These are phyloP conservation scores for Ophiocordyceps robertsii DNA, from an alignment of 2,329 filamentous ascomycete genomes.

Conservation along the genomic window DNA sequence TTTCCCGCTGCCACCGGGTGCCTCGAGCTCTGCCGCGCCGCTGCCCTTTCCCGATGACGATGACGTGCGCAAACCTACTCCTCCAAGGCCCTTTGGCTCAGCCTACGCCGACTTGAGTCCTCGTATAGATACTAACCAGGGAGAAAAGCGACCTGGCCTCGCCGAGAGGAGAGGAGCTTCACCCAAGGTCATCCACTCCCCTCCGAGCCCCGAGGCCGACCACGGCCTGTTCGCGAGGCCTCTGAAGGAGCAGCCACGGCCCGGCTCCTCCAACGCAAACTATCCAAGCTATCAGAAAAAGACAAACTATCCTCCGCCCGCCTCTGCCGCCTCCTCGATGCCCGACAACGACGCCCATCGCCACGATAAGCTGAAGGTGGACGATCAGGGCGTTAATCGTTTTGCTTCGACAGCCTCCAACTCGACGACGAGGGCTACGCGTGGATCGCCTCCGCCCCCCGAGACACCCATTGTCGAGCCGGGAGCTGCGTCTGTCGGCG, in stretches of 20 bases:
- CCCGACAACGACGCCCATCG: background rate
- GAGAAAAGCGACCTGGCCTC: slow-evolving; percentile 49
- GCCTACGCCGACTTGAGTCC: slow-evolving; percentile 36
- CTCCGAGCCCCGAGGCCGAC: slow-evolving; percentile 62
- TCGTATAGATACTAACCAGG: slow-evolving; percentile 40
- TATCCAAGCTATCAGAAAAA: slow-evolving; percentile 41
- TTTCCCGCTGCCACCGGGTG: slow-evolving; percentile 53
- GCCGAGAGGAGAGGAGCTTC: slow-evolving; percentile 73
- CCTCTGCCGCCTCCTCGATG: slow-evolving; percentile 8
- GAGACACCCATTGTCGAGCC: slow-evolving; percentile 78
- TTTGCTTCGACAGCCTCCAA: slow-evolving; percentile 78
- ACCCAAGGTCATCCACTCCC: slow-evolving; percentile 72
- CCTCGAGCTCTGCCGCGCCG: slow-evolving; percentile 53
- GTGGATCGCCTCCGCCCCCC: slow-evolving; percentile 87
- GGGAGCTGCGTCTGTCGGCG: slow-evolving; percentile 55
- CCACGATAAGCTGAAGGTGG: slow-evolving; percentile 14
- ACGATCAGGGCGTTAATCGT: slow-evolving; percentile 41
- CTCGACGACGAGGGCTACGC: slow-evolving; percentile 80
- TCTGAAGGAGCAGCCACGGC: slow-evolving; percentile 27
- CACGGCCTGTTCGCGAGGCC: slow-evolving; percentile 69
- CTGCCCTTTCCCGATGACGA: slow-evolving; percentile 65
- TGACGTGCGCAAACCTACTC: slow-evolving; percentile 32
- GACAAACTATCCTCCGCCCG: slow-evolving; percentile 48
- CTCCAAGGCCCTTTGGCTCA: slow-evolving; percentile 30
- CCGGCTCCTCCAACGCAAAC: slow-evolving; percentile 25